Evolutionary conservation across 257 asterid genomes (phyloP).

Genomic region (Orobanche coerulescens): DNA sequence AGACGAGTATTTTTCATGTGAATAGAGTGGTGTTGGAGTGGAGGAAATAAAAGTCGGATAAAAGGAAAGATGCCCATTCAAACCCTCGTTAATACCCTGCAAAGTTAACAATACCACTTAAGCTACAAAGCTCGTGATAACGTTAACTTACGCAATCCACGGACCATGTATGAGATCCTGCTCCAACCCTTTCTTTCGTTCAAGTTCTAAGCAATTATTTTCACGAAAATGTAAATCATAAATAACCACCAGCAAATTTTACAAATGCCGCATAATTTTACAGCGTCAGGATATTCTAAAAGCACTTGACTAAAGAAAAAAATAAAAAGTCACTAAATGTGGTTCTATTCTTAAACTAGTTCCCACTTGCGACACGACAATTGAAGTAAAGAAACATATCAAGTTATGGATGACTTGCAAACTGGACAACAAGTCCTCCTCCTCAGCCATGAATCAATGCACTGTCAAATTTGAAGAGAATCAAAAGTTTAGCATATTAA

Average conservation of each 20-base stretch:
- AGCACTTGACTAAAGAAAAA: no score
- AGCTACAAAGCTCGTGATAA: not conserved
- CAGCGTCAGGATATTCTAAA: not conserved
- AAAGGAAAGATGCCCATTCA: no score
- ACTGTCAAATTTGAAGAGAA: slow-evolving; percentile 36
- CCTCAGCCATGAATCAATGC: slow-evolving; percentile 94
- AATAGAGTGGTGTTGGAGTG: no score
- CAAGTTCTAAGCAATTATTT: not conserved
- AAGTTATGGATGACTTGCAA: slow-evolving; percentile 77
- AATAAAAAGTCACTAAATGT: not conserved
- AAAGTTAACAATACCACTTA: no score
- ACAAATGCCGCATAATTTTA: not conserved
- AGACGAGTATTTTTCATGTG: no score
- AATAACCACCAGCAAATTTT: not conserved
- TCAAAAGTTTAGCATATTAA: not conserved
- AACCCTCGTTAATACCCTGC: no score
- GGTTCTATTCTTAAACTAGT: not conserved
- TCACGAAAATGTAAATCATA: not conserved
- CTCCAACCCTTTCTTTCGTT: not conserved
- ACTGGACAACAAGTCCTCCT: slow-evolving; percentile 76
- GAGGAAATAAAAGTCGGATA: no score
- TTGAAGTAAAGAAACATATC: slow-evolving; percentile 8
- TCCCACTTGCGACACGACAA: not conserved
- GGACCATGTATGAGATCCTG: not conserved
- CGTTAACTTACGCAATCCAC: not conserved